These are phyloP conservation scores for Apiotrichum domesticum DNA, from an alignment of 1,284 basidiomycete species.

Conservation along the genomic window DNA sequence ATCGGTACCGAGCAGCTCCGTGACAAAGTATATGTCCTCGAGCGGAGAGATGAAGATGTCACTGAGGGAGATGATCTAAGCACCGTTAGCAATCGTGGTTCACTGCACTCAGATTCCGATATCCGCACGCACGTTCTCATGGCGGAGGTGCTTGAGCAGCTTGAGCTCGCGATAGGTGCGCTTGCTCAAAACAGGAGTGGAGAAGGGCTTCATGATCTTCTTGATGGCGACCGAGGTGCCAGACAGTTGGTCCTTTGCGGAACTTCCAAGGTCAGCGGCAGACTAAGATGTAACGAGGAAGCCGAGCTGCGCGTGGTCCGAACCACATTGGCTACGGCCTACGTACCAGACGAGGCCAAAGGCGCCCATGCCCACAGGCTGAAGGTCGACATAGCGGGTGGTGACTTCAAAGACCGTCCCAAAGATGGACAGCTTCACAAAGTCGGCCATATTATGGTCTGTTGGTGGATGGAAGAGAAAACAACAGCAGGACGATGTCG, in stretches of 20 bases:
- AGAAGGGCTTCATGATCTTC: slow-evolving; percentile 99
- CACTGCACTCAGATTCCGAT: not conserved
- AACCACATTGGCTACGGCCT: not conserved
- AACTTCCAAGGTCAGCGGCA: slow-evolving; percentile 52
- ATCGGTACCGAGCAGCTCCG: slow-evolving; percentile 97
- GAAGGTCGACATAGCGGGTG: slow-evolving; percentile 97
- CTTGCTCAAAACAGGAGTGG: slow-evolving; percentile 95
- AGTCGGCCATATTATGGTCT: slow-evolving; percentile 53
- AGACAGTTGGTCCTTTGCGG: slow-evolving; percentile 95
- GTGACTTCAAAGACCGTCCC: slow-evolving; percentile 82
- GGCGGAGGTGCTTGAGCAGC: slow-evolving; percentile 95
- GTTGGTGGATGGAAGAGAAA: not conserved
- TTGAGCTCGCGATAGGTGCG: slow-evolving; percentile 98
- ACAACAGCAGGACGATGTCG: no score
- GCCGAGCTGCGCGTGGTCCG: not conserved
- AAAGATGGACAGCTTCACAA: slow-evolving; percentile 97
- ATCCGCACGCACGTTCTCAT: slow-evolving; percentile 73
- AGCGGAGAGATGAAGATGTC: slow-evolving; percentile 99
- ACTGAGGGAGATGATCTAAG: slow-evolving; percentile 91
- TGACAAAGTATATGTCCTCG: slow-evolving; percentile 98
- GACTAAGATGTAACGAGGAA: no score
- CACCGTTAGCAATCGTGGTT: slow-evolving; percentile 2
- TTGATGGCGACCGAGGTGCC: slow-evolving; percentile 93
- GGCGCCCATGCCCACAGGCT: slow-evolving; percentile 99
- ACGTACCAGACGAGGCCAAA: slow-evolving; percentile 91